Percentiles rank a stretch among this genome's conserved stretches.
These are phyloP conservation scores for Komagataea norvegica DNA, from an alignment of 1,139 yeast species.

Conservation along the genomic window DNA sequence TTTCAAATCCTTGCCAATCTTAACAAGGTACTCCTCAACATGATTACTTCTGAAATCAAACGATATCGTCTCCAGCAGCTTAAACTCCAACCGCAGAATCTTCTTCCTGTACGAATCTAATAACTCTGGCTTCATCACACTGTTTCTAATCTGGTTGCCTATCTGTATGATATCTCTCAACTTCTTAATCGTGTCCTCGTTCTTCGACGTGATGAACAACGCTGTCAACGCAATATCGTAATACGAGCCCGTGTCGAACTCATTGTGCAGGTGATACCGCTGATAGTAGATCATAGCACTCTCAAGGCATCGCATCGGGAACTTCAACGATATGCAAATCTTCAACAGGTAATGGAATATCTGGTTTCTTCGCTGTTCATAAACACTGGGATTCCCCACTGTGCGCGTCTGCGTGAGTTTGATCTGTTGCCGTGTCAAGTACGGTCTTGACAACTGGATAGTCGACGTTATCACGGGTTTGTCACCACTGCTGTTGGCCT, in stretches of 20 bases:
- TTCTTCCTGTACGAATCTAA: conserved; percentile 49
- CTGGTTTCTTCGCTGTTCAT: conserved; percentile 48
- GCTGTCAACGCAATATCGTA: conserved; percentile 66
- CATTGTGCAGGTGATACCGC: conserved; percentile 60
- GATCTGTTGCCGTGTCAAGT: conserved; percentile 53
- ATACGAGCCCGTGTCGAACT: conserved; percentile 41
- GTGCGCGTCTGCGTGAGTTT: conserved; percentile 47
- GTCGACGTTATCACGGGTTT: conserved; percentile 19
- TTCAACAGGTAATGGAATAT: conserved; percentile 52
- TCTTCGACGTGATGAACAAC: conserved; percentile 74
- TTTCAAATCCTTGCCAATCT: conserved; percentile 54
- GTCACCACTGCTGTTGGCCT: background rate
- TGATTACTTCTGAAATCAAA: conserved; percentile 68
- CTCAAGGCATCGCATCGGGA: conserved; percentile 63
- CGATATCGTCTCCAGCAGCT: conserved; percentile 65
- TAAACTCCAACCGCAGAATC: conserved; percentile 58
- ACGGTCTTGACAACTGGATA: conserved; percentile 60
- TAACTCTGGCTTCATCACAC: conserved; percentile 27
- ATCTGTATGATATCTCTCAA: conserved; percentile 44
- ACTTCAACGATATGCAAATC: conserved; percentile 48
- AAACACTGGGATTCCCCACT: conserved; percentile 45
- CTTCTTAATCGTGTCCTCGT: conserved; percentile 86
- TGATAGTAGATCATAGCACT: conserved; percentile 71
- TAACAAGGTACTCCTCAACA: conserved; percentile 66
- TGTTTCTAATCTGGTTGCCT: conserved; percentile 31